These are phyloP conservation scores for Phytophthora melonis DNA, from an alignment of 352 stramenopile species.

Conservation along the genomic window DNA sequence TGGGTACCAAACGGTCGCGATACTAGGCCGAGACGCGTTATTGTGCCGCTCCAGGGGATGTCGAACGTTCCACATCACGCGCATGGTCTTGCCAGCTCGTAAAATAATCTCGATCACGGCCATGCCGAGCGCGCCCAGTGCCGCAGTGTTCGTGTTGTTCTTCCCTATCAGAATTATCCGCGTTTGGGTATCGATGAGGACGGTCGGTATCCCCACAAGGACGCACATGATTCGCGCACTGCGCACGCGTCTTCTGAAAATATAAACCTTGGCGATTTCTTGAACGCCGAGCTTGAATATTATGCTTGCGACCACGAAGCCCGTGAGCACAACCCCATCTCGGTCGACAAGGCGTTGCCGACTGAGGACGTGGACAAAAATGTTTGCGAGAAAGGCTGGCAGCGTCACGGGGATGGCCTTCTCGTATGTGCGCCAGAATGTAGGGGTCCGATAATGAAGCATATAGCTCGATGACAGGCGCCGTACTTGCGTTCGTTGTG, in stretches of 20 bases:
- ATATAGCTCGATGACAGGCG: neutral
- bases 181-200: constrained; percentile 12
- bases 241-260: constrained; percentile 6
- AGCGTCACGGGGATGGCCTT: neutral
- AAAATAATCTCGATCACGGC: constrained; percentile 9
- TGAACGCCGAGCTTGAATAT: neutral
- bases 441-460: neutral
- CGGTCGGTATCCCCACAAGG: constrained; percentile 2
- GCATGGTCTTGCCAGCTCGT: neutral
- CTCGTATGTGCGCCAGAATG: neutral
- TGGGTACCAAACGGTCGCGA: too few relatives aligned
- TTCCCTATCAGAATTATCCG: constrained; percentile 1
- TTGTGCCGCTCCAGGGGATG: neutral
- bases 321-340: neutral
- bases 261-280: neutral
- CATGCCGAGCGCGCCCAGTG: constrained; percentile 1
- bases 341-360: neutral
- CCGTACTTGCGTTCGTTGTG: neutral
- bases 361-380: neutral
- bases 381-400: neutral
- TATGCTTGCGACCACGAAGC: constrained; percentile 3
- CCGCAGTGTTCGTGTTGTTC: constrained; percentile 3
- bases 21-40: too few relatives aligned
- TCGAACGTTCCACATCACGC: constrained; percentile 1
- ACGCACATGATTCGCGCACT: neutral